These are phyloP conservation scores for Exophiala sp. DNA, from an alignment of 2,329 filamentous ascomycete species.

Conservation along the genomic window DNA sequence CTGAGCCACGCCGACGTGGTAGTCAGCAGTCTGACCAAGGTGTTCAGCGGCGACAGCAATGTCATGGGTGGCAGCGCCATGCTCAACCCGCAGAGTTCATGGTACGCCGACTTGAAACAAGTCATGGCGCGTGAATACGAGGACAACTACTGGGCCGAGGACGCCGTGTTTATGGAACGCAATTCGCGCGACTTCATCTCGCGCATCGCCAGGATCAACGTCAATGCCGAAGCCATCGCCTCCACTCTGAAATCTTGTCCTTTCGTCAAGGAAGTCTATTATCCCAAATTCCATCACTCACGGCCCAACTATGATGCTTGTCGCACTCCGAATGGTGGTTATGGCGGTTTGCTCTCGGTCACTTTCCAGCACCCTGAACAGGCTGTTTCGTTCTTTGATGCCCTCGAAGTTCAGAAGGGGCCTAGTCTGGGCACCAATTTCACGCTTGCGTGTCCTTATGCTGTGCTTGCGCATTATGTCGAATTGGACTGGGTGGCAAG, in stretches of 20 bases:
- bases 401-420: conserved; percentile 80
- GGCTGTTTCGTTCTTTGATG: conserved; percentile 77
- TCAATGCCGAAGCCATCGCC: conserved; percentile 77
- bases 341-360: conserved; percentile 82
- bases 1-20: conserved; percentile 84
- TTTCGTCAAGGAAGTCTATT: conserved; percentile 71
- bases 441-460: conserved; percentile 83
- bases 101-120: conserved; percentile 64
- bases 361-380: conserved; percentile 66
- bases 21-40: conserved; percentile 90
- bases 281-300: conserved; percentile 72
- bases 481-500: conserved; percentile 78
- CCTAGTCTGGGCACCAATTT: conserved; percentile 96
- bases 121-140: conserved; percentile 64
- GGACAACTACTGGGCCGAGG: conserved; percentile 90
- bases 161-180: conserved; percentile 88
- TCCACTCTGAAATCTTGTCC: conserved; percentile 59
- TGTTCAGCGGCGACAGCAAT: conserved; percentile 95
- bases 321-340: conserved; percentile 67
- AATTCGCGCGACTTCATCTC: conserved; percentile 89
- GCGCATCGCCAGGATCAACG: conserved; percentile 76
- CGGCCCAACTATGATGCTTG: conserved; percentile 71
- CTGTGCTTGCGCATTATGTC: conserved; percentile 81
- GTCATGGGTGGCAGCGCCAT: conserved; percentile 85
- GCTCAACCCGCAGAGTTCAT: conserved; percentile 56